Conservation (phyloP, 495 filamentous ascomycete genomes). For the Xylaria venustula region DNA sequence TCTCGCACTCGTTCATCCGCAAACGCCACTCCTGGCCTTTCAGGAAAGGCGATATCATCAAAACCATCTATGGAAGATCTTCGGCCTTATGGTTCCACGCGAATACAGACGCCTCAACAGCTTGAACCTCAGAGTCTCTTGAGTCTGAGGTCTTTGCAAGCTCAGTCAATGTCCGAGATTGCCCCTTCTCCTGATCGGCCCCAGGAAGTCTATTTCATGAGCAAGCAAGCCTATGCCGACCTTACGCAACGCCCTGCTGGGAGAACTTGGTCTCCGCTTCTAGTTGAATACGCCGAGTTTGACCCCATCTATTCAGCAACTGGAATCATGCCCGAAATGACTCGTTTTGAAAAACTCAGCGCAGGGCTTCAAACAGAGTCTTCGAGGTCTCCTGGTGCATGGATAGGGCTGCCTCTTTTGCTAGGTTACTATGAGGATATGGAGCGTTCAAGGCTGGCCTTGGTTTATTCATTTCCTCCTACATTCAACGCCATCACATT, state of each 20-base stretch:
- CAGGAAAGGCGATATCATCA: conserved; percentile 23
- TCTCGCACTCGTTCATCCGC: conserved; percentile 65
- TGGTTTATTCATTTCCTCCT: conserved; percentile 80
- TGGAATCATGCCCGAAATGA: conserved; percentile 60
- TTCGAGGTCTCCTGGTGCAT: conserved; percentile 57
- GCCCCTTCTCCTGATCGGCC: conserved; percentile 19
- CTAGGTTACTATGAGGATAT: conserved; percentile 86
- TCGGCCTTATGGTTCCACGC: conserved; percentile 51
- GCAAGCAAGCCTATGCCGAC: conserved; percentile 44
- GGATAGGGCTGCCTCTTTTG: conserved; percentile 59
- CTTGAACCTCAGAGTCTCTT: conserved; percentile 47
- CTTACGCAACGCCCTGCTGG: conserved; percentile 32
- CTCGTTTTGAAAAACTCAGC: conserved; percentile 62
- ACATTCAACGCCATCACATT: conserved; percentile 60
- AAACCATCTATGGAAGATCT: conserved; percentile 40
- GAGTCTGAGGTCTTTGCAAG: conserved; percentile 41
- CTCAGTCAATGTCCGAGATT: conserved; percentile 39
- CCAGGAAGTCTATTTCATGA: conserved; percentile 56
- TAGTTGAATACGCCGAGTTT: conserved; percentile 66
- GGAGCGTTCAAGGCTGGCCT: conserved; percentile 69
- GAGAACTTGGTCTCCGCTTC: conserved; percentile 50
- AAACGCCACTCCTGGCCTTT: conserved; percentile 19
- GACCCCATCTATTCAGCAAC: conserved; percentile 63
- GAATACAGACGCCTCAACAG: conserved; percentile 54
- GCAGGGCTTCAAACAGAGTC: conserved; percentile 54